Percentiles rank a stretch among this genome's conserved stretches.
Evolutionary conservation across 2,329 filamentous ascomycete genomes (phyloP).

Genomic region (Nigrograna mackinnonii): DNA sequence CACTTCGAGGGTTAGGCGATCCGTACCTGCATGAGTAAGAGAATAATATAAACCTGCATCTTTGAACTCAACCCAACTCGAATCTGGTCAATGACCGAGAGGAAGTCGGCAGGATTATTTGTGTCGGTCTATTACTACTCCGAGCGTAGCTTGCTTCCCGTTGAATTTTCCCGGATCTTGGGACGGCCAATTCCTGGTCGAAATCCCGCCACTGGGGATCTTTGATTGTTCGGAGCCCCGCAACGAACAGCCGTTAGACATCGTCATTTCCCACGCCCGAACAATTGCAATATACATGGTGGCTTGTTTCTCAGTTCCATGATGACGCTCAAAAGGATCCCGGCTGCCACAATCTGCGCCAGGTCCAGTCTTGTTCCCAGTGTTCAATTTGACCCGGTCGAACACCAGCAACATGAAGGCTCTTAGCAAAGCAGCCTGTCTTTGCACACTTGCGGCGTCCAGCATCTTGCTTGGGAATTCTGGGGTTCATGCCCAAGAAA

Average conservation of each 20-base stretch:
- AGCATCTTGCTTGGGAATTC: background rate
- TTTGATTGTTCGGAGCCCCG: constrained; percentile 2
- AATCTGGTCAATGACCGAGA: too few relatives aligned
- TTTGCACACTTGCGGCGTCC: background rate
- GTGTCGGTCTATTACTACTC: too few relatives aligned
- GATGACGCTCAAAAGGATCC: background rate
- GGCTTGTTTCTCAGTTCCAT: background rate
- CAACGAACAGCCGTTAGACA: constrained; percentile 2
- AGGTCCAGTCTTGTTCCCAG: too few relatives aligned
- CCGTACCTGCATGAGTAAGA: too few relatives aligned
- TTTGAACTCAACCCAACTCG: too few relatives aligned
- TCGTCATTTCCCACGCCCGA: constrained; percentile 1
- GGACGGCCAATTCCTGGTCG: constrained; percentile 4
- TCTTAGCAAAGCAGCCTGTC: background rate
- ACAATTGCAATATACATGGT: background rate
- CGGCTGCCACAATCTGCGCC: background rate
- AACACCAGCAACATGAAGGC: constrained; percentile 1
- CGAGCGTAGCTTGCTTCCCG: too few relatives aligned
- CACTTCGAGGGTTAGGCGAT: too few relatives aligned
- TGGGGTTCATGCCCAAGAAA: constrained; percentile 24
- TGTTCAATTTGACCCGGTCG: too few relatives aligned
- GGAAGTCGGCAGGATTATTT: too few relatives aligned
- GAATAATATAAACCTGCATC: too few relatives aligned
- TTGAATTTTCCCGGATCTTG: constrained; percentile 11
- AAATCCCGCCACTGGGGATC: constrained; percentile 9